Evolutionary conservation across 257 asterid genomes (phyloP).

Genomic region (Haberlea rhodopensis): DNA sequence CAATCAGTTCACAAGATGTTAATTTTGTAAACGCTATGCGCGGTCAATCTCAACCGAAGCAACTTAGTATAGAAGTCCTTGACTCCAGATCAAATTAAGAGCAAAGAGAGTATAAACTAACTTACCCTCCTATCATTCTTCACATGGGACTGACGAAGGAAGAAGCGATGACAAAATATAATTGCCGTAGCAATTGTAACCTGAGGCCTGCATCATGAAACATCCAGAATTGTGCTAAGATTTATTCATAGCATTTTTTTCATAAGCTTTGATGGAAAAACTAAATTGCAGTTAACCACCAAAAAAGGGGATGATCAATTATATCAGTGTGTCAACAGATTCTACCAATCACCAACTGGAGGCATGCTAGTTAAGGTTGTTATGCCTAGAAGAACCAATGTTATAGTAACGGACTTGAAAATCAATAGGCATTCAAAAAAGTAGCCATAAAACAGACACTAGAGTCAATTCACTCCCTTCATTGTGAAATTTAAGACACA

Average conservation of each 20-base stretch:
- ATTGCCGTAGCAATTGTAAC: slow-evolving; percentile 96
- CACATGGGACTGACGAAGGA: slow-evolving; percentile 83
- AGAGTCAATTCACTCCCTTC: not conserved
- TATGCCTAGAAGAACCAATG: too few relatives aligned
- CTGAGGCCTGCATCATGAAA: slow-evolving; percentile 87
- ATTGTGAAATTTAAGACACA: not conserved
- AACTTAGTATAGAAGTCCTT: slow-evolving; percentile 5
- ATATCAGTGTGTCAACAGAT: slow-evolving; percentile 1
- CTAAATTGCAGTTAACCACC: slow-evolving; percentile 1
- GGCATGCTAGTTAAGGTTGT: not conserved
- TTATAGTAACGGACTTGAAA: too few relatives aligned
- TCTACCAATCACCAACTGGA: not conserved
- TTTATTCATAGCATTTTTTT: not conserved
- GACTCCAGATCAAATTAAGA: slow-evolving; percentile 13
- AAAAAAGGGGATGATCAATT: not conserved
- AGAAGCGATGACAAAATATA: slow-evolving; percentile 94
- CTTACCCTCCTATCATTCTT: slow-evolving; percentile 89
- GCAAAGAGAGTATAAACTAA: slow-evolving; percentile 12
- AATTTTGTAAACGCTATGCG: slow-evolving; percentile 3
- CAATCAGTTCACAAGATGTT: not conserved
- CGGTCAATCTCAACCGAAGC: not conserved
- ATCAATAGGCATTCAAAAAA: too few relatives aligned
- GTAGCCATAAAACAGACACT: too few relatives aligned
- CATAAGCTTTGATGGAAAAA: slow-evolving; percentile 1
- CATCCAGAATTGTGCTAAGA: too few relatives aligned